phyloP scores from a whole-genome alignment of 2,329 filamentous ascomycete species.

The Diaporthe humulicola region DNA sequence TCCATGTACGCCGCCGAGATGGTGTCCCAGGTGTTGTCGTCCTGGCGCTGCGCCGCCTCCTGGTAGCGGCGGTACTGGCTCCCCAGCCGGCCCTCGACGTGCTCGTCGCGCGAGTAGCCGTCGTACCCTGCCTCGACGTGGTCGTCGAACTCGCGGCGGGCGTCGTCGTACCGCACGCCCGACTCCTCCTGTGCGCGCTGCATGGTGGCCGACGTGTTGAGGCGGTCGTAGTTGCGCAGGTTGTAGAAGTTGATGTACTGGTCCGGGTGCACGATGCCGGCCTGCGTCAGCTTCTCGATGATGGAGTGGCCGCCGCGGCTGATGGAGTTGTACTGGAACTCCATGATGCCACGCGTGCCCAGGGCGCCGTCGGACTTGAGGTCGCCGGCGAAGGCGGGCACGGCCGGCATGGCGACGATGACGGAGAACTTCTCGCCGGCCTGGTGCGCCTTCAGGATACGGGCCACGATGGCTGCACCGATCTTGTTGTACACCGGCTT shows the following conservation, averaged over 20 bases:
- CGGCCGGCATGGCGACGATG: slow-evolving; percentile 82
- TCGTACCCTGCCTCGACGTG: slow-evolving; percentile 63
- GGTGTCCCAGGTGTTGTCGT: slow-evolving; percentile 76
- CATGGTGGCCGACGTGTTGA: slow-evolving; percentile 78
- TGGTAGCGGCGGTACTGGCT: slow-evolving; percentile 79
- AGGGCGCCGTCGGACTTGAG: slow-evolving; percentile 79
- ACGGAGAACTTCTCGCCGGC: slow-evolving; percentile 78
- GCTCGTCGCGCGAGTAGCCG: slow-evolving; percentile 49
- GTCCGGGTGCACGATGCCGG: slow-evolving; percentile 75
- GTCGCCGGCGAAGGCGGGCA: slow-evolving; percentile 87
- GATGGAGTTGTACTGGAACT: slow-evolving; percentile 87
- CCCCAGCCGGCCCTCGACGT: slow-evolving; percentile 49
- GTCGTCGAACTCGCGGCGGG: slow-evolving; percentile 73
- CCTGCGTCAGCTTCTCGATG: slow-evolving; percentile 75
- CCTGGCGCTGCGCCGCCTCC: slow-evolving; percentile 69
- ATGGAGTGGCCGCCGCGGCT: slow-evolving; percentile 83
- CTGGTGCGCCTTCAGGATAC: slow-evolving; percentile 78
- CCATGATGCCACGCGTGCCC: slow-evolving; percentile 88
- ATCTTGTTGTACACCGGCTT: slow-evolving; percentile 83
- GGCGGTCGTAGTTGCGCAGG: slow-evolving; percentile 84
- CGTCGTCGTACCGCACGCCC: slow-evolving; percentile 77
- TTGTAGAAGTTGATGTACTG: slow-evolving; percentile 89
- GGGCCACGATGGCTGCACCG: slow-evolving; percentile 82
- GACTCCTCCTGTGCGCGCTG: slow-evolving; percentile 69
- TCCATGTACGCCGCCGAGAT: slow-evolving; percentile 89